Percentiles rank a stretch among this genome's conserved stretches.
phyloP scores from a whole-genome alignment of 352 stramenopile genomes.

The Hyaloperonospora arabidopsidis region DNA sequence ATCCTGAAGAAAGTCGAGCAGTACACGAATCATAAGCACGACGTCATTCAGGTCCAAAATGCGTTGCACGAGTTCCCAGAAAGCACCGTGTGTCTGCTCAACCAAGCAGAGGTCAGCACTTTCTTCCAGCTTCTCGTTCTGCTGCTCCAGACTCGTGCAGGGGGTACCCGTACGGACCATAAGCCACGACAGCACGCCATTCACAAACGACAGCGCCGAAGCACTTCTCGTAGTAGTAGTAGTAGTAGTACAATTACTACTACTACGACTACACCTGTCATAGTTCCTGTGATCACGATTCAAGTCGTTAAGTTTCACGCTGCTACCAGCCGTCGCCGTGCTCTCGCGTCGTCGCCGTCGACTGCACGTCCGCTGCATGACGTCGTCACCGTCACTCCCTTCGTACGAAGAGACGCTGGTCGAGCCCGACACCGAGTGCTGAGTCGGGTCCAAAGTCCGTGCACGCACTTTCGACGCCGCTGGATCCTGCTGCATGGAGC shows the following conservation, averaged over 20 bases:
- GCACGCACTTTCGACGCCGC: no score
- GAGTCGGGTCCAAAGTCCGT: no score
- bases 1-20: conserved; percentile 59
- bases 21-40: conserved; percentile 59
- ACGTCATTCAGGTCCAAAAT: conserved; percentile 65
- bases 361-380: conserved; percentile 6
- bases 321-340: not conserved
- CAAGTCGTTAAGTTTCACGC: conserved; percentile 6
- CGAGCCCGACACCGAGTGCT: conserved; percentile 48
- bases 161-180: conserved; percentile 9
- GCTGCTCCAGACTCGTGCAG: not conserved
- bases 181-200: conserved; percentile 13
- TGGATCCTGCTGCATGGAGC: no score
- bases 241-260: no score
- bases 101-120: conserved; percentile 32
- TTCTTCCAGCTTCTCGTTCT: conserved; percentile 5
- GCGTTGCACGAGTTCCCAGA: conserved; percentile 70
- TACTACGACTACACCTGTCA: no score
- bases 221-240: not conserved
- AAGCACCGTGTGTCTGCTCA: conserved; percentile 64
- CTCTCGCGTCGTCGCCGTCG: conserved; percentile 15
- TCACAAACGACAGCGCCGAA: conserved; percentile 8
- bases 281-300: conserved; percentile 1
- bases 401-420: conserved; percentile 32
- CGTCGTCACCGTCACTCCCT: conserved; percentile 28